Evolutionary conservation across 2,329 filamentous ascomycete genomes (phyloP).

Genomic region (Pestalotiopsis fici): DNA sequence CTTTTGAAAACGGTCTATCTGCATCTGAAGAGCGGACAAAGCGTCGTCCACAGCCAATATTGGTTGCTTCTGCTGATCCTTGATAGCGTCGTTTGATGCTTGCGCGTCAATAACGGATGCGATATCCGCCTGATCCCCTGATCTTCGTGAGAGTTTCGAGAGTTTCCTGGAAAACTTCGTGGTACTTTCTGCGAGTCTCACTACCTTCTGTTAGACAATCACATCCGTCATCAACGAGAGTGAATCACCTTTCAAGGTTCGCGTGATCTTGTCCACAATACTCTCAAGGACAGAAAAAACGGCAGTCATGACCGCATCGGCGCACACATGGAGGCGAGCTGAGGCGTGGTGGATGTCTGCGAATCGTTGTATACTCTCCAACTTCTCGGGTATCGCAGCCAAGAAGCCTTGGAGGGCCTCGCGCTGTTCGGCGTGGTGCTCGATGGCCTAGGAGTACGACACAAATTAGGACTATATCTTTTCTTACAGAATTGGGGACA

Average conservation of each 20-base stretch:
- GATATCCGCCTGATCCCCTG: background rate
- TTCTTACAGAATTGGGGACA: background rate
- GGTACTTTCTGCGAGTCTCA: background rate
- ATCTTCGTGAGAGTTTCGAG: background rate
- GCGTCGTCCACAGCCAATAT: slow-evolving; percentile 1
- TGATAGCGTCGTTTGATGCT: background rate
- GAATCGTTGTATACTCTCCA: slow-evolving; percentile 12
- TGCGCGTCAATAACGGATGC: background rate
- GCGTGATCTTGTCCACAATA: slow-evolving; percentile 13
- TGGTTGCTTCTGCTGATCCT: background rate
- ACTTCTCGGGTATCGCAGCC: slow-evolving; percentile 13
- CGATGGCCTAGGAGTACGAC: slow-evolving; percentile 9
- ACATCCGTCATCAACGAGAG: background rate
- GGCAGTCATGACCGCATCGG: slow-evolving; percentile 13
- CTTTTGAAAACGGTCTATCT: slow-evolving; percentile 12
- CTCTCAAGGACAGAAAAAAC: slow-evolving; percentile 15
- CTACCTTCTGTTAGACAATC: background rate
- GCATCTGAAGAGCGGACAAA: slow-evolving; percentile 8
- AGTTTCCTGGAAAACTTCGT: background rate
- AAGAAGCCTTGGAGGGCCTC: slow-evolving; percentile 11
- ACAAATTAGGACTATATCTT: background rate
- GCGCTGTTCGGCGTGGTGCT: slow-evolving; percentile 13
- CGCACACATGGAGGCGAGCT: slow-evolving; percentile 3
- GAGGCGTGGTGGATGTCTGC: slow-evolving; percentile 12
- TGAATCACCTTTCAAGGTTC: background rate